These are phyloP conservation scores for Flaveria robusta DNA, from an alignment of 129 eudicot species.

Conservation along the genomic window DNA sequence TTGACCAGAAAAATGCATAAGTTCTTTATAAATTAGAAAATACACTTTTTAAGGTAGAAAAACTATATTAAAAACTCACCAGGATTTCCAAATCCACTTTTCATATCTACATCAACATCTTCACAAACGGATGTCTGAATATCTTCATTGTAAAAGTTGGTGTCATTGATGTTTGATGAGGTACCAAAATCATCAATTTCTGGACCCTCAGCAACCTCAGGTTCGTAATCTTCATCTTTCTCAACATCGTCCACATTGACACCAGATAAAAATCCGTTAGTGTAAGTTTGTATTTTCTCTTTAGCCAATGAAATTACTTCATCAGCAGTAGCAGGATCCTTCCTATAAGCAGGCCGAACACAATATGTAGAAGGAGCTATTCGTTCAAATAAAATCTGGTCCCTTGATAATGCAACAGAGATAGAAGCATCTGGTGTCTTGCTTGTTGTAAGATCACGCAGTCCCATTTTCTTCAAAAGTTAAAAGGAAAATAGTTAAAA, in stretches of 20 bases:
- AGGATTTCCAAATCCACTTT: slow-evolving; percentile 35
- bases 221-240: slow-evolving; percentile 77
- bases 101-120: slow-evolving; percentile 39
- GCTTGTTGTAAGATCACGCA: slow-evolving; percentile 93
- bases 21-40: neutral
- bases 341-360: slow-evolving; percentile 77
- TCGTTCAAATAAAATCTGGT: slow-evolving; percentile 88
- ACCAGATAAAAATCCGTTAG: slow-evolving; percentile 64
- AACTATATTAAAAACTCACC: slow-evolving; percentile 32
- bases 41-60: neutral
- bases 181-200: slow-evolving; percentile 77
- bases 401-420: slow-evolving; percentile 96
- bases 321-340: slow-evolving; percentile 93
- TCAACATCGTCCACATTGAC: slow-evolving; percentile 82
- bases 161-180: slow-evolving; percentile 40
- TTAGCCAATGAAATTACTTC: slow-evolving; percentile 69
- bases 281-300: slow-evolving; percentile 76
- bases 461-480: slow-evolving; percentile 71
- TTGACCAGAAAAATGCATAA: neutral
- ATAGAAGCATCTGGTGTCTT: slow-evolving; percentile 99
- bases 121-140: slow-evolving; percentile 35
- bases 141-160: slow-evolving; percentile 41
- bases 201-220: slow-evolving; percentile 79
- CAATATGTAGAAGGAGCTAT: slow-evolving; percentile 94
- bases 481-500: neutral